Base-by-base conservation (phyloP, 148 eudicot species). In the Cornus florida region DNA sequence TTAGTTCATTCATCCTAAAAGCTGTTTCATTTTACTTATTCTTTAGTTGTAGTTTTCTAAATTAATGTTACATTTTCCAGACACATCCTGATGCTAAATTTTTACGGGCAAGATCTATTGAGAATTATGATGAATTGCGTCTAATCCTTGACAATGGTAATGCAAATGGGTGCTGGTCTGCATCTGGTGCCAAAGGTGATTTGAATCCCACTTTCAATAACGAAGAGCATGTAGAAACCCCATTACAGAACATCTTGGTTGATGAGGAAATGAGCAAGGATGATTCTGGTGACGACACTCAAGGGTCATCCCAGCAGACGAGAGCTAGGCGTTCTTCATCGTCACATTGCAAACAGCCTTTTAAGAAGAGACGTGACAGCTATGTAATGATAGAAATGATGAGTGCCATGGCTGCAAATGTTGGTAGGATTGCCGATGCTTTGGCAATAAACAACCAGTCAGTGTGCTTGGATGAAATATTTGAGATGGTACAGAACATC, bases 341-440 rank as follows among this genome's bases (percentile, higher is more conserved):
- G 14, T 69, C 72, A 19, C 46, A 28, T 14, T 60, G 68, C 68
- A 74, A 74, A 60, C 68, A 74, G 69, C 77, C 67, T 31, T 60
- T 50, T n/a, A 74, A 74, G 77, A 74, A 74, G 68, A 74, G 77
- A 60, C 31, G 50, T 16, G 50, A 22, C 64, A 60, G 68, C 13
- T 67, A 59, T 74, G 10, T 35, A 60, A 74, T 74, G 67, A 31
- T 35, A 20, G 77, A 74, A 14, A 74, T 74, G 48, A 74, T 74
- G 68, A 33, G 67, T 59, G 24, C 67, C 48, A 59, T 74, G 76
- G 76, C 76, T 20, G 67, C 68, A 59, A 74, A 74, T 59, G 59
- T 74, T 31, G 76, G 76, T 20, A 74, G 76, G 76, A 74, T 74
- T 19, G 76, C 76, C 10, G 76, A 74, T 59, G 76, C 76, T 57